Evolutionary conservation across 2,329 filamentous ascomycete species (phyloP).

Genomic region (Arthroderma sp.): DNA sequence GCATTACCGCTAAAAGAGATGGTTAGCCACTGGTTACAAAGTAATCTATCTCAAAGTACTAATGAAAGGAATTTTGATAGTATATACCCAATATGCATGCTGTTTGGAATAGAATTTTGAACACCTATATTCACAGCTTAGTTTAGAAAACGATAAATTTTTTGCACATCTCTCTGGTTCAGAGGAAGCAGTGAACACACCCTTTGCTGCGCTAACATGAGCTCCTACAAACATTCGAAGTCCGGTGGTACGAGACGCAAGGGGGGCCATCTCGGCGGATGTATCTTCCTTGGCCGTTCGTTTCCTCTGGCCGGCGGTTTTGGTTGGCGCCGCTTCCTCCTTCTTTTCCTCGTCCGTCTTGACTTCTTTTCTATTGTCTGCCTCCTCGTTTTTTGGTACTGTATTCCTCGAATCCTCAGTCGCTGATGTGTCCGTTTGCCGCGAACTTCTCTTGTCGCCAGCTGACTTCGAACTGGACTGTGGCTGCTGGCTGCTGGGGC

Average conservation of each 20-base stretch:
- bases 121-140: conserved; percentile 47
- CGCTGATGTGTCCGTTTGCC: neutral
- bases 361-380: neutral
- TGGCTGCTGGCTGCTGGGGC: neutral
- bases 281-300: conserved; percentile 46
- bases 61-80: neutral
- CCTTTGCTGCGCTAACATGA: conserved; percentile 82
- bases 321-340: conserved; percentile 2
- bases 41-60: neutral
- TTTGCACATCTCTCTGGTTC: neutral
- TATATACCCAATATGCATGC: conserved; percentile 55
- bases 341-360: neutral
- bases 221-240: conserved; percentile 80
- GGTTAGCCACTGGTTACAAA: neutral
- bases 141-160: neutral
- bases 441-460: neutral
- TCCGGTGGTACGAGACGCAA: conserved; percentile 57
- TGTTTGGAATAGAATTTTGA: conserved; percentile 73
- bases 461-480: neutral
- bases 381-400: neutral
- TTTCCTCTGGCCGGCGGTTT: conserved; percentile 3
- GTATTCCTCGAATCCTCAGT: neutral
- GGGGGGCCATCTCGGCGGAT: conserved; percentile 46
- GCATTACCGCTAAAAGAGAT: conserved; percentile 57
- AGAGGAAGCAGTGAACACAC: conserved; percentile 36